Conservation (phyloP, 148 eudicot species). For the Rhododendron mucronatum region DNA sequence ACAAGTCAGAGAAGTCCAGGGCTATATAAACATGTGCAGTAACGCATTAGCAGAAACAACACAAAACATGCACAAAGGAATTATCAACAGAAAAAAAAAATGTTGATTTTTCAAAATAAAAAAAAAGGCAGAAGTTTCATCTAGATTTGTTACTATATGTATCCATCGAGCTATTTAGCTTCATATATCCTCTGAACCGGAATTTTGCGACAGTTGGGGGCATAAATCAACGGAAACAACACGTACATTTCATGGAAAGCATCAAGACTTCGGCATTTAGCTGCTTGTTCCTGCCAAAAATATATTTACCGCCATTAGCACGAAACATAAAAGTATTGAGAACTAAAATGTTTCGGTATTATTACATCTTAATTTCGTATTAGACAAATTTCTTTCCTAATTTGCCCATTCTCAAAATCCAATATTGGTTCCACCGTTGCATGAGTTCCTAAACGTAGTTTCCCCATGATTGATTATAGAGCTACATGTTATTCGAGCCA, state of each 20-base stretch:
- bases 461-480: not conserved
- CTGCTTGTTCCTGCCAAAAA: constrained; percentile 42
- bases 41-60: not conserved
- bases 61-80: not conserved
- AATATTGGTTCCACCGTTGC: not conserved
- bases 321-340: not conserved
- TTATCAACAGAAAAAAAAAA: not conserved
- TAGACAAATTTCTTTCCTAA: not conserved
- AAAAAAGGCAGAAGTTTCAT: not conserved
- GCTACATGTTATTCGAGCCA: not conserved
- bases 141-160: not conserved
- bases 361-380: not conserved
- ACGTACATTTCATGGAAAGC: constrained; percentile 60
- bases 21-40: not conserved
- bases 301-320: constrained; percentile 11
- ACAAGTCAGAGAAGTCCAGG: not conserved
- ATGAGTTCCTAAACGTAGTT: not conserved
- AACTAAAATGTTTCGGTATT: not conserved
- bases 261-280: constrained; percentile 40
- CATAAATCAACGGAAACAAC: not conserved
- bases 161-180: not conserved
- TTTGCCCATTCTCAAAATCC: not conserved
- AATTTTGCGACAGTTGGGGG: not conserved
- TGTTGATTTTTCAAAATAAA: not conserved
- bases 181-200: not conserved